Evolutionary conservation across 73 alveolate species (phyloP).

Genomic region (Paramecium pentaurelia): DNA sequence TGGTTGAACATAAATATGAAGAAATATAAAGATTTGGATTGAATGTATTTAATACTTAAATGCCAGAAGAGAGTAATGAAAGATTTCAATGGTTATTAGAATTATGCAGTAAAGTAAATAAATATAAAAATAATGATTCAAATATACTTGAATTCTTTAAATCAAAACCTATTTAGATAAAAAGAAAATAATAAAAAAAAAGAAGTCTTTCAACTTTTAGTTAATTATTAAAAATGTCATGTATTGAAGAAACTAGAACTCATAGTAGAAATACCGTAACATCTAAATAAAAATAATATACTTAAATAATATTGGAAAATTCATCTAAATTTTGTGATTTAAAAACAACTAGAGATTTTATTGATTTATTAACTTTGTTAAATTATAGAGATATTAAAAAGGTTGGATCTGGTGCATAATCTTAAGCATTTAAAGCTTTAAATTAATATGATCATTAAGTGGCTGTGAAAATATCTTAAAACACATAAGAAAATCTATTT

Average conservation of each 20-base stretch:
- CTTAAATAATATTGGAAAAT: not conserved
- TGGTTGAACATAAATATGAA: not conserved
- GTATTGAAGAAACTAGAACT: not conserved
- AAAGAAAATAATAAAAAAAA: not conserved
- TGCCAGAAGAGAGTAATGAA: not conserved
- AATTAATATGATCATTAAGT: not conserved
- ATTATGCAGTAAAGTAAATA: not conserved
- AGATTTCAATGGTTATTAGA: not conserved
- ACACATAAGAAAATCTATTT: not conserved
- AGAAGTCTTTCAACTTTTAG: not conserved
- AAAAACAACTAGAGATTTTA: not conserved
- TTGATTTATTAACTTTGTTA: not conserved
- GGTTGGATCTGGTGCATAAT: not conserved
- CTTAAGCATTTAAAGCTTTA: not conserved
- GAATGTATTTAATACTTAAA: not conserved
- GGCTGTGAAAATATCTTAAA: conserved; percentile 2
- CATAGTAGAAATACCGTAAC: not conserved
- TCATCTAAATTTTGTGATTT: not conserved
- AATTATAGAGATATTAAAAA: not conserved
- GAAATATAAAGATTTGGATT: not conserved
- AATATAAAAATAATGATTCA: not conserved
- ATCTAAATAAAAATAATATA: not conserved
- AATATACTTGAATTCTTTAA: not conserved
- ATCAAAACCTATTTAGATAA: not conserved
- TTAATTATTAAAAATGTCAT: not conserved